These are phyloP conservation scores for Rhododendron henanense DNA, from an alignment of 148 eudicot genomes.

Conservation along the genomic window DNA sequence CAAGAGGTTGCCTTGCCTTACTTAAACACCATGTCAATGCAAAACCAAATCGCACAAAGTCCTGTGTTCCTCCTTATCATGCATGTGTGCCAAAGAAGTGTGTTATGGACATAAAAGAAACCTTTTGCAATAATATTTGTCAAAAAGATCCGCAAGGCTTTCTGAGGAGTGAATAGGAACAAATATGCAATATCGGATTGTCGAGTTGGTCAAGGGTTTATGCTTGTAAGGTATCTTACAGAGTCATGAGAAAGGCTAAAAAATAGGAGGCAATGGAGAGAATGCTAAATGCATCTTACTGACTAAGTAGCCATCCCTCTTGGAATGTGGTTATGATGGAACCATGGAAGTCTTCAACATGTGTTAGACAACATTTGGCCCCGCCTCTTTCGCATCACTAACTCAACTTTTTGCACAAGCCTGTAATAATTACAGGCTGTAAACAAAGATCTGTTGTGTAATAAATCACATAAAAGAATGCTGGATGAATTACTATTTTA, in stretches of 20 bases:
- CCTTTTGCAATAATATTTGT: background rate
- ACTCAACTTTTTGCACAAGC: slow-evolving; percentile 4
- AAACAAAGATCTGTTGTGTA: background rate
- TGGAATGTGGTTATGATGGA: background rate
- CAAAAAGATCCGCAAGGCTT: background rate
- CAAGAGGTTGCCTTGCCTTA: background rate
- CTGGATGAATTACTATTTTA: background rate
- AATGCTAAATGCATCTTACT: background rate
- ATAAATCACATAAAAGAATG: background rate
- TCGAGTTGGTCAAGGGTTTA: background rate
- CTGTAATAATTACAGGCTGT: background rate
- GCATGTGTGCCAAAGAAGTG: background rate
- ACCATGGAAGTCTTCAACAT: background rate
- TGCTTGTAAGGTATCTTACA: too few relatives aligned
- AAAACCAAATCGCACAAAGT: background rate
- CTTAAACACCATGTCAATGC: background rate
- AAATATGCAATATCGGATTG: background rate
- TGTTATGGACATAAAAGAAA: background rate
- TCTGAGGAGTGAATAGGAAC: background rate
- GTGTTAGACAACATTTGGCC: background rate
- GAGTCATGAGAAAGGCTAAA: background rate
- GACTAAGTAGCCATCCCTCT: background rate
- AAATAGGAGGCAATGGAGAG: background rate
- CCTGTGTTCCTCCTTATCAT: background rate
- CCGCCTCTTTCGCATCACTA: background rate